Percentiles rank a stretch among this genome's conserved stretches.
phyloP scores from a whole-genome alignment of 192 early-diverging fungal species.

The Phlyctochytrium planicorne region DNA sequence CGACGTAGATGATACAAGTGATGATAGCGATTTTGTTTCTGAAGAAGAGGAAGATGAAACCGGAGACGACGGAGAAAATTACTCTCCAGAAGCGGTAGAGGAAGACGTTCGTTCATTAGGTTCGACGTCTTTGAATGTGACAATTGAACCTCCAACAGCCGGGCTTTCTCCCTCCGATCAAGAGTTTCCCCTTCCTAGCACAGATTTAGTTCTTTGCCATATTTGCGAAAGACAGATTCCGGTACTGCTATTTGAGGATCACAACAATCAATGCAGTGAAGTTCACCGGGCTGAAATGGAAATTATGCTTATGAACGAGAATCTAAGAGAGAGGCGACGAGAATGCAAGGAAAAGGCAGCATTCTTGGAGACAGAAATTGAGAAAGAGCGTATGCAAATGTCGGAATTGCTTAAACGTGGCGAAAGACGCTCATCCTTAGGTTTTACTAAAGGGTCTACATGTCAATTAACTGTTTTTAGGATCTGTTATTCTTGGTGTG shows the following conservation, averaged over 20 bases:
- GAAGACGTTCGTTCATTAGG: not conserved
- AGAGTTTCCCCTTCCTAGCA: slow-evolving; percentile 13
- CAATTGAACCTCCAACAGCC: not conserved
- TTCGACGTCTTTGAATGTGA: slow-evolving; percentile 4
- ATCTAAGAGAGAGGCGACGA: slow-evolving; percentile 55
- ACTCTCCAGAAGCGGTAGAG: too few species aligned
- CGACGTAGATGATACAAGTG: slow-evolving; percentile 29
- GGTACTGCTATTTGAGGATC: slow-evolving; percentile 71
- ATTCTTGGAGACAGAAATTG: slow-evolving; percentile 38
- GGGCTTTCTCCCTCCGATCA: not conserved
- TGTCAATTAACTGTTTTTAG: slow-evolving; percentile 1
- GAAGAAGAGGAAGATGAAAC: slow-evolving; percentile 15
- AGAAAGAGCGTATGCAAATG: slow-evolving; percentile 5
- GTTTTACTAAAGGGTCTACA: slow-evolving; percentile 4
- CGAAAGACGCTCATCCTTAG: slow-evolving; percentile 20
- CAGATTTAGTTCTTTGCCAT: slow-evolving; percentile 64
- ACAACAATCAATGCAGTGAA: slow-evolving; percentile 65
- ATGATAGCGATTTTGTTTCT: not conserved
- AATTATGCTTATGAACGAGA: slow-evolving; percentile 70
- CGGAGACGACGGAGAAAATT: slow-evolving; percentile 3
- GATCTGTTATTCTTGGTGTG: slow-evolving; percentile 10
- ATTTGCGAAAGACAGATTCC: slow-evolving; percentile 77
- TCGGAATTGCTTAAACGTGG: not conserved
- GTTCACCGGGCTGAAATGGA: slow-evolving; percentile 79
- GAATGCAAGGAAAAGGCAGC: slow-evolving; percentile 40